Percentiles rank a stretch among this genome's conserved stretches.
Evolutionary conservation across 1,284 basidiomycete genomes (phyloP).

Genomic region (Papiliotrema fonsecae): DNA sequence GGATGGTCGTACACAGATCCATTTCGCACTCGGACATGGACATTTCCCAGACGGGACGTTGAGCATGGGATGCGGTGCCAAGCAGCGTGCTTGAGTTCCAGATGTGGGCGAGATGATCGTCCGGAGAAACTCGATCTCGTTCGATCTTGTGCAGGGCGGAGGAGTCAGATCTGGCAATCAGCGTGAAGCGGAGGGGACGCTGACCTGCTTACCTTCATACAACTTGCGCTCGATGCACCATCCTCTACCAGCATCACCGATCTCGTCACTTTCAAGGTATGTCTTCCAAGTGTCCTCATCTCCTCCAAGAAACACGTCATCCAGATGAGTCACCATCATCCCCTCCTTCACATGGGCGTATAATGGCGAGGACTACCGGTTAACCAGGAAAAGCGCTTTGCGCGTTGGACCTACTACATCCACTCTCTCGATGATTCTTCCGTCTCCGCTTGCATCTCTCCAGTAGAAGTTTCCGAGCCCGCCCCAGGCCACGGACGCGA

Average conservation of each 20-base stretch:
- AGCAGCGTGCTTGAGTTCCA: constrained; percentile 14
- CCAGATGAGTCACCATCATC: constrained; percentile 36
- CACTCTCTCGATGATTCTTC: constrained; percentile 28
- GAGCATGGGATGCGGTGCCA: constrained; percentile 31
- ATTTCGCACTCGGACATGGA: constrained; percentile 17
- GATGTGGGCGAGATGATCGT: neutral
- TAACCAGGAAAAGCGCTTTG: neutral
- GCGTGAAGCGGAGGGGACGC: neutral
- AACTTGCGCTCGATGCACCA: constrained; percentile 26
- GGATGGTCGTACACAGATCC: constrained; percentile 29
- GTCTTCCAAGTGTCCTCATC: constrained; percentile 22
- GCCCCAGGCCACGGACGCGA: constrained; percentile 14
- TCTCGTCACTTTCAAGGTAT: constrained; percentile 21
- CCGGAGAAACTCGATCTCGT: constrained; percentile 11
- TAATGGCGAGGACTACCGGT: constrained; percentile 23
- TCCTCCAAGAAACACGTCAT: constrained; percentile 30
- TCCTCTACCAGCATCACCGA: constrained; percentile 20
- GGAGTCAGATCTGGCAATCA: constrained; percentile 1
- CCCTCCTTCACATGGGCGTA: constrained; percentile 25
- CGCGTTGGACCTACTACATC: constrained; percentile 17
- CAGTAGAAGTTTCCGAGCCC: constrained; percentile 29
- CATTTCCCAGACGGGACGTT: constrained; percentile 22
- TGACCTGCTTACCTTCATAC: constrained; percentile 9
- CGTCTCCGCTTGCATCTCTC: constrained; percentile 18
- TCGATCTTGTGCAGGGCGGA: constrained; percentile 8